A percentile compares a stretch with the other conserved stretches of the same genome.
Conservation (phyloP, 139 green algal genomes). For the Coelastrella sp. region DNA sequence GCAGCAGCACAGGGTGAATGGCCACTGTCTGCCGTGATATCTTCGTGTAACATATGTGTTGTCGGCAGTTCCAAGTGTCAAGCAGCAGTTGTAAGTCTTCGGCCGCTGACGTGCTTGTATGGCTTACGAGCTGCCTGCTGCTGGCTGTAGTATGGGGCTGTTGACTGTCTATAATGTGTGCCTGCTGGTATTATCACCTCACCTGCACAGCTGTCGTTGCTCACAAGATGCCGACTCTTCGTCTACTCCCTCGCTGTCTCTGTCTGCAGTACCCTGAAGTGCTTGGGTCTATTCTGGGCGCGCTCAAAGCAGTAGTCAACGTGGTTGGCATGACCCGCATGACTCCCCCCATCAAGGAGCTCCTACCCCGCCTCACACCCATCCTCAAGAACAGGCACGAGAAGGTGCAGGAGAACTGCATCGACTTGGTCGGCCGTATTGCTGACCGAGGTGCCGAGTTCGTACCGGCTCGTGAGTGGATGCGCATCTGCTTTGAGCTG, state of each 20-base stretch:
- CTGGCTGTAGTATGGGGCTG: too few relatives aligned
- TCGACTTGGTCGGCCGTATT: slow-evolving; percentile 98
- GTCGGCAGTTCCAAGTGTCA: too few relatives aligned
- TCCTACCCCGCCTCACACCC: slow-evolving; percentile 97
- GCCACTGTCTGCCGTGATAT: not conserved
- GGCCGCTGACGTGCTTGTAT: too few relatives aligned
- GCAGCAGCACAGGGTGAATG: not conserved
- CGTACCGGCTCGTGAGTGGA: slow-evolving; percentile 99
- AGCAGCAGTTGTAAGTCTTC: too few relatives aligned
- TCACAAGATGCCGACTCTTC: too few relatives aligned
- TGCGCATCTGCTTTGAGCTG: slow-evolving; percentile 99
- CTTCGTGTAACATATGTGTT: too few relatives aligned
- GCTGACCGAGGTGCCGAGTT: slow-evolving; percentile 96
- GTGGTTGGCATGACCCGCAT: slow-evolving; percentile 99
- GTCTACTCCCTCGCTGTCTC: too few relatives aligned
- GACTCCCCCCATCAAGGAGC: slow-evolving; percentile 99
- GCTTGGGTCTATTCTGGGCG: slow-evolving; percentile 96
- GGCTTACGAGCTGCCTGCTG: too few relatives aligned
- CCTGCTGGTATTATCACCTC: not conserved
- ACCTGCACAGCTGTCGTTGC: too few relatives aligned
- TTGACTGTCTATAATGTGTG: not conserved
- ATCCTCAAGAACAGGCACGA: slow-evolving; percentile 96
- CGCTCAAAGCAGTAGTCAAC: slow-evolving; percentile 97
- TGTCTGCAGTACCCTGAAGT: slow-evolving; percentile 90
- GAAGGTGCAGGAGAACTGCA: slow-evolving; percentile 96